Base-by-base conservation (phyloP, 805 yeast genomes). In the Suhomyces emberorum region DNA sequence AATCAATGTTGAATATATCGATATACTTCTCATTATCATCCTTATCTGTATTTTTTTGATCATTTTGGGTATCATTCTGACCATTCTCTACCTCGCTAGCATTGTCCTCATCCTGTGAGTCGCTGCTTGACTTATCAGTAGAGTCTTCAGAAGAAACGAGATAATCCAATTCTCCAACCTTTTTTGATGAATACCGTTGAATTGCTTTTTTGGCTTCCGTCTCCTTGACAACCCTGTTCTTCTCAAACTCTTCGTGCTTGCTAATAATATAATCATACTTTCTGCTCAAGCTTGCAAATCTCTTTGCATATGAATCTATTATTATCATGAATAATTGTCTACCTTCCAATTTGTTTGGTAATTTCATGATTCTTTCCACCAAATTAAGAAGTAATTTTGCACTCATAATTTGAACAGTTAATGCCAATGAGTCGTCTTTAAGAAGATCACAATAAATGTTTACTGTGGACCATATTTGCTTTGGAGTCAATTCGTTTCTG, bases 361-460 rank as follows among this genome's bases (percentile, higher is more conserved):
- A 60, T 51, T 84, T 83, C 75, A 84, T 73, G 26, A 93, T 83
- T 29, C 95, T 69, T 47, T 95, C 98, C 15, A 93, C 91, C 49
- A 95, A 67, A 57, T 93, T 95, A 43, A 91, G 61, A 21, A 93
- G 62, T 21, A 93, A 67, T 60, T 89, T 91, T 2, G 97, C 96
- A 62, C 96, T 85, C 97, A 93, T 88, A 7, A 89, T 85, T 58
- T 95, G 98, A 24, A 89, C 96, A 5, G 95, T 85, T 42, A 87
- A 72, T 1, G 95, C 93, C 44, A 93, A 63, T 0, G 89, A 67
- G 44, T 77, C 79, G 54, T 95, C 98, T 48, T 83, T 83, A 43
- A 93, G 65, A 47, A 88, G 80, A 19, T 74, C 75, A 51, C 95
- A 83, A 54, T 88, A 93, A 38, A 87, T 82, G 29, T 72, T 76